phyloP scores from a whole-genome alignment of 495 filamentous ascomycete genomes.

The Penicillium nucicola region DNA sequence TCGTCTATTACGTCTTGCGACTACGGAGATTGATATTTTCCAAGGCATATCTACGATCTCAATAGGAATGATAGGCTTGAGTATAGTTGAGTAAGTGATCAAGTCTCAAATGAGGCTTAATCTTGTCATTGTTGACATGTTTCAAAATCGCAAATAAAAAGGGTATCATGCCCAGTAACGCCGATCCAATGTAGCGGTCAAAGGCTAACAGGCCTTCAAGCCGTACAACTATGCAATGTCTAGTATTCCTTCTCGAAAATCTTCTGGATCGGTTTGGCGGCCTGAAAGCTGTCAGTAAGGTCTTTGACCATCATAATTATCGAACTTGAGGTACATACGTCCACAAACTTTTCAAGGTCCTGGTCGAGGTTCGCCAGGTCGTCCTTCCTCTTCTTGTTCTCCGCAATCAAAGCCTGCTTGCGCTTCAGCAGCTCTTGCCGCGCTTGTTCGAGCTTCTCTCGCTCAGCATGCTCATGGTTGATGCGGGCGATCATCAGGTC shows the following conservation, averaged over 20 bases:
- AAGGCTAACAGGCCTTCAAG: slow-evolving; percentile 1
- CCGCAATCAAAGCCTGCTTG: slow-evolving; percentile 87
- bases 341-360: slow-evolving; percentile 88
- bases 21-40: no score
- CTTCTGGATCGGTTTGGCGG: slow-evolving; percentile 80
- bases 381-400: slow-evolving; percentile 94
- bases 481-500: slow-evolving; percentile 88
- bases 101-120: no score
- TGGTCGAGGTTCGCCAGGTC: slow-evolving; percentile 85
- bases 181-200: slow-evolving; percentile 21
- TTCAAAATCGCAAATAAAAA: slow-evolving; percentile 5
- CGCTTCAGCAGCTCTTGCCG: slow-evolving; percentile 81
- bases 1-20: no score
- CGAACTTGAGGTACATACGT: slow-evolving; percentile 35
- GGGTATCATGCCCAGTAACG: slow-evolving; percentile 40
- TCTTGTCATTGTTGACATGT: not conserved
- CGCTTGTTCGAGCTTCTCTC: slow-evolving; percentile 82
- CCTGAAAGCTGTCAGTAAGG: slow-evolving; percentile 40
- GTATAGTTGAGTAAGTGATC: no score
- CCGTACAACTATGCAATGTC: slow-evolving; percentile 7
- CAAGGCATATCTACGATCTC: no score
- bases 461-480: slow-evolving; percentile 82
- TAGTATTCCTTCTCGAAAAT: slow-evolving; percentile 73
- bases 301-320: not conserved
- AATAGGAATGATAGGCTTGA: no score